Evolutionary conservation across 176 grass and related monocot genomes (phyloP).

Genomic region (Aegilops umbellulata): DNA sequence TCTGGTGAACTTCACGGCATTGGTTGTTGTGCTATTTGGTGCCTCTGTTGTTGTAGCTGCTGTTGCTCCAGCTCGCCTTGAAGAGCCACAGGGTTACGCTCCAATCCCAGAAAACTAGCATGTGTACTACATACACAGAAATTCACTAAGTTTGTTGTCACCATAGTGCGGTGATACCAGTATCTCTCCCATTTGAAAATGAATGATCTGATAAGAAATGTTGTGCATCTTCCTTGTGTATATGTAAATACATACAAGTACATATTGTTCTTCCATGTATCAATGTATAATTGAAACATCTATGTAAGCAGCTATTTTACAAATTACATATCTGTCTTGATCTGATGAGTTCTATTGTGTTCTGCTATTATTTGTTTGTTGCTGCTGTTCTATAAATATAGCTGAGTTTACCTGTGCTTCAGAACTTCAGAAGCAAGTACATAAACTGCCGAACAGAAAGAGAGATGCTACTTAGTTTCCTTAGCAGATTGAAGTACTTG

Average conservation of each 20-base stretch:
- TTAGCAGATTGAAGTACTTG: not conserved
- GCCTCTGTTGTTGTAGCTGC: constrained; percentile 65
- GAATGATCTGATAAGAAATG: constrained; percentile 10
- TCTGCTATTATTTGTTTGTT: not conserved
- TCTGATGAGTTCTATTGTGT: not conserved
- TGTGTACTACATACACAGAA: not conserved
- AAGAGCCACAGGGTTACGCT: constrained; percentile 61
- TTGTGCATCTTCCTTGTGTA: constrained; percentile 14
- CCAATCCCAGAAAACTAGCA: constrained; percentile 59
- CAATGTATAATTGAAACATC: not conserved
- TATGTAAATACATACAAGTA: not conserved
- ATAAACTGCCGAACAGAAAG: not conserved
- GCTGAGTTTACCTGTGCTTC: not conserved
- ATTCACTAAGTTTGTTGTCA: not conserved
- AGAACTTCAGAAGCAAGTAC: not conserved
- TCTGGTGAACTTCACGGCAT: constrained; percentile 78
- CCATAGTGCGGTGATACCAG: not conserved
- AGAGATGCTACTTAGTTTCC: not conserved
- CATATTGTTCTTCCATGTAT: not conserved
- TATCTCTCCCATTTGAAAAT: not conserved
- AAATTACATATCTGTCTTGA: not conserved
- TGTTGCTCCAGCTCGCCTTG: constrained; percentile 54
- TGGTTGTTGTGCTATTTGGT: constrained; percentile 71
- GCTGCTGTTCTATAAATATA: not conserved
- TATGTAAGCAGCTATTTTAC: not conserved